Evolutionary conservation across 1,284 basidiomycete genomes (phyloP).

Genomic region (Sphagnurus paluster): DNA sequence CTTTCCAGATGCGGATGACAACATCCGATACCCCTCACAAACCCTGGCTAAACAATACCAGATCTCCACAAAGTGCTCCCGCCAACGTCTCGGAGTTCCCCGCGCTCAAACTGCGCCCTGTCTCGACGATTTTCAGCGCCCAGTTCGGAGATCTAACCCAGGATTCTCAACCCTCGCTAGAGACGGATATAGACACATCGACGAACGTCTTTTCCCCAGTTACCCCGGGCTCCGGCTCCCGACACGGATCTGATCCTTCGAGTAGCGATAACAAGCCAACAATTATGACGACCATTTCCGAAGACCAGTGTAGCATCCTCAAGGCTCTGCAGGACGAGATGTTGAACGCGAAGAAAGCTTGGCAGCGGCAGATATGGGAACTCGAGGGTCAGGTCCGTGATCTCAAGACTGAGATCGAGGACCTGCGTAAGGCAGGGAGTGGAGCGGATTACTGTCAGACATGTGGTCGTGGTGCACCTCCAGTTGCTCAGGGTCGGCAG

Average conservation of each 20-base stretch:
- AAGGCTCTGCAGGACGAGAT: slow-evolving; percentile 65
- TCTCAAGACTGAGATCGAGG: slow-evolving; percentile 65
- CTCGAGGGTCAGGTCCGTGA: slow-evolving; percentile 73
- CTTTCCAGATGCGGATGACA: slow-evolving; percentile 22
- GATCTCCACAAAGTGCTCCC: slow-evolving; percentile 60
- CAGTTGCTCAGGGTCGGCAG: slow-evolving; percentile 13
- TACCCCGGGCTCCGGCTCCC: slow-evolving; percentile 46
- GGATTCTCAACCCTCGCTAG: slow-evolving; percentile 37
- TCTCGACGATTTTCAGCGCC: slow-evolving; percentile 73
- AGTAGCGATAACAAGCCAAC: slow-evolving; percentile 26
- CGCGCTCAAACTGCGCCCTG: slow-evolving; percentile 67
- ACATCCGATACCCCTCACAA: slow-evolving; percentile 19
- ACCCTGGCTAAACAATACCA: slow-evolving; percentile 28
- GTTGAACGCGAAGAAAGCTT: slow-evolving; percentile 53
- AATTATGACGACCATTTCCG: slow-evolving; percentile 28
- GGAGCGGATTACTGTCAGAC: slow-evolving; percentile 50
- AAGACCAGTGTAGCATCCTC: slow-evolving; percentile 50
- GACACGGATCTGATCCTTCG: slow-evolving; percentile 25
- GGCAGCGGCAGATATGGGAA: slow-evolving; percentile 74
- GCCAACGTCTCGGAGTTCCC: slow-evolving; percentile 61
- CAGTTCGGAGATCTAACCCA: slow-evolving; percentile 59
- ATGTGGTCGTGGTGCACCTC: slow-evolving; percentile 54
- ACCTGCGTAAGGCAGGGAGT: slow-evolving; percentile 42
- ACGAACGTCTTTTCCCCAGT: slow-evolving; percentile 49
- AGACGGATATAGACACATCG: slow-evolving; percentile 49